Percentiles rank a stretch among this genome's conserved stretches.
phyloP scores from a whole-genome alignment of 768 basidiomycete genomes.

The Zangia roseola region DNA sequence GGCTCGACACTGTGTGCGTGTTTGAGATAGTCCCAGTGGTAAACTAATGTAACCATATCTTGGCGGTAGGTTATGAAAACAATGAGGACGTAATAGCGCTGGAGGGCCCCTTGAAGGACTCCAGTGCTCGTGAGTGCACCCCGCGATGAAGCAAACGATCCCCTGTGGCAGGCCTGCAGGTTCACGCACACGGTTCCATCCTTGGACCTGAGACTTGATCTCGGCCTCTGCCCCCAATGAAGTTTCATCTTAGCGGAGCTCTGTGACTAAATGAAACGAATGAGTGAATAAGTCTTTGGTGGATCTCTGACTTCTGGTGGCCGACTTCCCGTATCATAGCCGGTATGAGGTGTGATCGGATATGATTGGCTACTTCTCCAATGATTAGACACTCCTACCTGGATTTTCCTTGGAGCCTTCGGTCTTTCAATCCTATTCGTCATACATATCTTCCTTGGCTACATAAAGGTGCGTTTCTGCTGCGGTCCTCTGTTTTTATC shows the following conservation, averaged over 20 bases:
- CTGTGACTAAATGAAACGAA: conserved; percentile 31
- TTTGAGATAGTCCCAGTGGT: conserved; percentile 29
- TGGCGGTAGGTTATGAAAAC: conserved; percentile 26
- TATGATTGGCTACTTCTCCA: no score
- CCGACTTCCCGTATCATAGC: no score
- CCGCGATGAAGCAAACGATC: conserved; percentile 23
- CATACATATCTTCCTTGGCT: no score
- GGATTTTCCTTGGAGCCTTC: no score
- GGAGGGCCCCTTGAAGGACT: conserved; percentile 23
- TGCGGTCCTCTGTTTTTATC: no score
- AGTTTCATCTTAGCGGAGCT: conserved; percentile 33
- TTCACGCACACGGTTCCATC: conserved; percentile 25
- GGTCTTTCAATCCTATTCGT: no score
- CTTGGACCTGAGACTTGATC: conserved; percentile 35
- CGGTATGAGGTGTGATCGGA: no score
- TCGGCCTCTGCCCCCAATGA: conserved; percentile 29
- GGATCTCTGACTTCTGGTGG: no score
- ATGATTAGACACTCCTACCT: no score
- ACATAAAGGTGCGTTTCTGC: no score
- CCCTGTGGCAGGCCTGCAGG: conserved; percentile 27
- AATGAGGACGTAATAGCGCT: conserved; percentile 32
- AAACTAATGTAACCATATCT: conserved; percentile 32
- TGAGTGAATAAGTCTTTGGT: conserved; percentile 18
- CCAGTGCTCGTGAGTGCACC: conserved; percentile 16
- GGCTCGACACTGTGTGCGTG: conserved; percentile 22